Base-by-base conservation (phyloP, 106 monocot species). In the Xerophyta viscosa region DNA sequence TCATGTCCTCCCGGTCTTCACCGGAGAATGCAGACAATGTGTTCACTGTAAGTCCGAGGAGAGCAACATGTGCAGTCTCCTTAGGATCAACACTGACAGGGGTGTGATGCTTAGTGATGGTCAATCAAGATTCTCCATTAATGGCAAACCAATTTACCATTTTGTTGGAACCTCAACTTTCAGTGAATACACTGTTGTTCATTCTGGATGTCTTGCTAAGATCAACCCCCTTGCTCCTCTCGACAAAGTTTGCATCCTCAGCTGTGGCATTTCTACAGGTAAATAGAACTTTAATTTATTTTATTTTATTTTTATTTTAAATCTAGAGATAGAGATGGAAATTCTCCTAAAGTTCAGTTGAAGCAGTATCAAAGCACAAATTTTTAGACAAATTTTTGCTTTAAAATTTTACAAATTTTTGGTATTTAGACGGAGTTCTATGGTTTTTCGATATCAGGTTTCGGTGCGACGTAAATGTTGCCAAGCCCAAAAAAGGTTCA, bases 81-180 rank as follows among this genome's bases (percentile, higher is more conserved):
- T 56, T 9, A 36, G 56, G 37, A 56, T 56, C 9, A 56, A 56
- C 56, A 56, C 56, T 56, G 56, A 56, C 31, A 56, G 56, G 20
- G 56, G 37, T 21, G 56, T 23, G 20, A 56, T 56, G 56, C 20
- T 56, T 2, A 24, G 39, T 33, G 56, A 56, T 37, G 56, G 56
- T 22, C 6, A 37, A 11, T 37, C 36, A 24, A 56, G 56, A 37
- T 56, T 56, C 37, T 56, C 56, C 1, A 56, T 56, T 37, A 39
- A 56, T 21, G 56, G 56, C 0, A 56, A 56, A 14, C 56, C 56
- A 9, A 56, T 37, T 2, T 56, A 37, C 24, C 56, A 56, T 10
- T 56, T 56, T 37, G 37, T 56, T 37, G 56, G 56, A 20, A 56
- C 56, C 33, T 56, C 56, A 15, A 56, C 56, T 3, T 56, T 56